A percentile compares a stretch with the other conserved stretches of the same genome.
These are phyloP conservation scores for Neophaeococcomyces mojaviensis DNA, from an alignment of 2,329 filamentous ascomycete species.

Conservation along the genomic window DNA sequence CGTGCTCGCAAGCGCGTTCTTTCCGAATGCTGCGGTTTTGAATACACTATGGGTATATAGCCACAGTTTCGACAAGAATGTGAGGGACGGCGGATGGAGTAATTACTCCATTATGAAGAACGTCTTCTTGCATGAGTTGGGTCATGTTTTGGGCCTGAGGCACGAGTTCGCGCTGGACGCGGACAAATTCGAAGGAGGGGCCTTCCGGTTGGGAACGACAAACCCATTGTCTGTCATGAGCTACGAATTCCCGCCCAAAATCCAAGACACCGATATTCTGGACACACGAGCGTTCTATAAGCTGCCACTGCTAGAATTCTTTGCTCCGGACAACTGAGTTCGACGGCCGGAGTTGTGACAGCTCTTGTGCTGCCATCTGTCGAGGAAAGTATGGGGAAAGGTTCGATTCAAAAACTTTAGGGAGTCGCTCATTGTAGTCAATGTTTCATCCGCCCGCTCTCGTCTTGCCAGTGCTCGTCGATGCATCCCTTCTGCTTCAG, in stretches of 20 bases:
- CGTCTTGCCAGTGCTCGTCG: too few species aligned
- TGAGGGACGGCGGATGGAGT: background rate
- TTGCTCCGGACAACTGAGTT: too few species aligned
- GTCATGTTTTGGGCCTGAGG: conserved; percentile 12
- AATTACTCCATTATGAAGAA: conserved; percentile 13
- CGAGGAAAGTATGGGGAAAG: too few species aligned
- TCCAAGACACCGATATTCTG: conserved; percentile 3
- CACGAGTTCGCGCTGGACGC: conserved; percentile 12
- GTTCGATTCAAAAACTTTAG: too few species aligned
- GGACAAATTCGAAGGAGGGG: conserved; percentile 1
- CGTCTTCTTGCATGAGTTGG: conserved; percentile 14
- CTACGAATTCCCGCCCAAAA: conserved; percentile 9
- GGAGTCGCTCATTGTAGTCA: too few species aligned
- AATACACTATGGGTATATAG: conserved; percentile 10
- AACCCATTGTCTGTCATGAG: conserved; percentile 11
- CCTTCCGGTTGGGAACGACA: conserved; percentile 2
- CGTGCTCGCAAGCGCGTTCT: conserved; percentile 13
- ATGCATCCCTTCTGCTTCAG: too few species aligned
- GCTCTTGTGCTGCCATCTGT: too few species aligned
- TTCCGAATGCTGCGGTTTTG: conserved; percentile 5
- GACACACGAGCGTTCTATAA: conserved; percentile 7
- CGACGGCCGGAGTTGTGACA: too few species aligned
- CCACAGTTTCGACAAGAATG: conserved; percentile 3
- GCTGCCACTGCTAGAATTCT: too few species aligned
- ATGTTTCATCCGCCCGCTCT: too few species aligned